Conservation (phyloP, 1,284 basidiomycete species). For the Ustilago curta region DNA sequence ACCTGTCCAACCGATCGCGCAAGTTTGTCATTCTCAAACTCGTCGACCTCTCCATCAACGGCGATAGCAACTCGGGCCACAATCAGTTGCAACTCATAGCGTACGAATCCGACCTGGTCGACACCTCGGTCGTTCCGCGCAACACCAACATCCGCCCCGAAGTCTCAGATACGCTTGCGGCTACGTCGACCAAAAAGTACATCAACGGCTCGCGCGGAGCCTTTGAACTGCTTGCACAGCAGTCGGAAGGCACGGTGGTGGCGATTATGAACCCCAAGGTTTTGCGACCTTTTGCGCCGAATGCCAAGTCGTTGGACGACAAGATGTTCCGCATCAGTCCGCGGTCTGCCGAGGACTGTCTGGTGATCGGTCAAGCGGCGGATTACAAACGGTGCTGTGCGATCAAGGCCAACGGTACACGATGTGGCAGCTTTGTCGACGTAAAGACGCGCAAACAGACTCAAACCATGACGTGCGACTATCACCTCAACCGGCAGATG, state of each 20-base stretch:
- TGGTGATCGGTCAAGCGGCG: conserved; percentile 84
- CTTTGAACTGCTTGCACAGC: conserved; percentile 85
- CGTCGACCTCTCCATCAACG: conserved; percentile 80
- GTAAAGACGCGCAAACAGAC: conserved; percentile 36
- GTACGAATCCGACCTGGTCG: conserved; percentile 83
- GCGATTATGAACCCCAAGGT: conserved; percentile 89
- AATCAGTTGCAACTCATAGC: conserved; percentile 84
- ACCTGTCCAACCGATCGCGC: conserved; percentile 72
- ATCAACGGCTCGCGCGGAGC: conserved; percentile 90
- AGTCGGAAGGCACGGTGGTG: conserved; percentile 87
- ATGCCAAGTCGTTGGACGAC: conserved; percentile 46
- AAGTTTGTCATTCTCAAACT: conserved; percentile 90
- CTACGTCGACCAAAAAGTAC: conserved; percentile 74
- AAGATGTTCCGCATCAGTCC: conserved; percentile 91
- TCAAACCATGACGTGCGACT: conserved; percentile 77
- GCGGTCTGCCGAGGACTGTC: conserved; percentile 80
- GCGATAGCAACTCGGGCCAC: conserved; percentile 76
- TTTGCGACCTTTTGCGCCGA: conserved; percentile 77
- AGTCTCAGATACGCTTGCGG: conserved; percentile 17
- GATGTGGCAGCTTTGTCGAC: conserved; percentile 77
- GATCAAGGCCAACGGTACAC: conserved; percentile 77
- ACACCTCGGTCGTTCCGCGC: conserved; percentile 9
- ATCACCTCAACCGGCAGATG: conserved; percentile 85
- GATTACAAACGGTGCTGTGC: conserved; percentile 88
- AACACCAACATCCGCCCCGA: conserved; percentile 29